These are phyloP conservation scores for Arxiozyma slooffiae DNA, from an alignment of 1,139 yeast species.

Conservation along the genomic window DNA sequence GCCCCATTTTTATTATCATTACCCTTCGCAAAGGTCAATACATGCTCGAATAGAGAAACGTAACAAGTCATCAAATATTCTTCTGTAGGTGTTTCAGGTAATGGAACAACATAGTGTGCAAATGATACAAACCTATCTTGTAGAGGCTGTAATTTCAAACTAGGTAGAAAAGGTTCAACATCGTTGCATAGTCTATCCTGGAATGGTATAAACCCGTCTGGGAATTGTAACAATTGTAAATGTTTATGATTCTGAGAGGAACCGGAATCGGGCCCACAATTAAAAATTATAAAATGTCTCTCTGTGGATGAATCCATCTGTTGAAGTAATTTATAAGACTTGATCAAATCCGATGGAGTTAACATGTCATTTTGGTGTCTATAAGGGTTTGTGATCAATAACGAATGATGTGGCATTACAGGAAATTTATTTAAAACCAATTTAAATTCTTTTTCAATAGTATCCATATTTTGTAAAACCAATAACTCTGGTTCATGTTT, in stretches of 20 bases:
- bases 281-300: slow-evolving; percentile 68
- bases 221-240: slow-evolving; percentile 68
- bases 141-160: slow-evolving; percentile 45
- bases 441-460: slow-evolving; percentile 45
- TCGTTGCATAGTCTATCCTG: slow-evolving; percentile 45
- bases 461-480: slow-evolving; percentile 41
- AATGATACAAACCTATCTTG: slow-evolving; percentile 53
- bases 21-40: slow-evolving; percentile 53
- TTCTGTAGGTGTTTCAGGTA: slow-evolving; percentile 39
- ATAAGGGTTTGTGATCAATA: slow-evolving; percentile 69
- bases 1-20: slow-evolving; percentile 29
- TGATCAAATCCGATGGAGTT: slow-evolving; percentile 54
- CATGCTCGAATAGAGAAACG: slow-evolving; percentile 53
- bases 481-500: slow-evolving; percentile 73
- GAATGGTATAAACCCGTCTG: slow-evolving; percentile 47
- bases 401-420: slow-evolving; percentile 64
- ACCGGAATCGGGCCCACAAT: slow-evolving; percentile 81
- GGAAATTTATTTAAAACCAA: slow-evolving; percentile 81
- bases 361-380: slow-evolving; percentile 65
- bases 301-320: slow-evolving; percentile 29
- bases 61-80: slow-evolving; percentile 48
- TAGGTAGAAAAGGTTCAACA: slow-evolving; percentile 44
- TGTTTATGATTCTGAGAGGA: slow-evolving; percentile 93
- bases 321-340: slow-evolving; percentile 45
- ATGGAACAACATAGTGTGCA: slow-evolving; percentile 70